Base-by-base conservation (phyloP, 1,139 yeast genomes). In the Scheffersomyces insectosa region DNA sequence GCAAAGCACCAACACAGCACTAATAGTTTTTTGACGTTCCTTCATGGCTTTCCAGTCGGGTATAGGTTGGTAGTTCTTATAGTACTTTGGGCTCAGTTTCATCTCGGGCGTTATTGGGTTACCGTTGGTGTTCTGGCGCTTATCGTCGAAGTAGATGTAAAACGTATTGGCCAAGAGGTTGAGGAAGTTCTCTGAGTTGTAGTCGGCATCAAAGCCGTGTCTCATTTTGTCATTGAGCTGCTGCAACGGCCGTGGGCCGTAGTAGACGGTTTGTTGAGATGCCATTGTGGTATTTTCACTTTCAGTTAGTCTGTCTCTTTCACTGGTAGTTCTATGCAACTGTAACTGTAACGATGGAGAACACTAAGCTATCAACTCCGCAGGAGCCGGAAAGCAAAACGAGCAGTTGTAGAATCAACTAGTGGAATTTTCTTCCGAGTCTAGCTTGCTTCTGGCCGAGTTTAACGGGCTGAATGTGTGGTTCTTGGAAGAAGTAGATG, bases 1-100 rank as follows among this genome's bases (percentile, higher is more conserved):
- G 62, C 99, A 93, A 39, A 93, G 68, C 41, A 93, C 91, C 27
- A 93, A 71, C 11, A 96, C 97, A 0, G 98, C 99, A 46, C 88
- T 83, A n/a, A 91, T 90, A 1, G 99, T 95, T 60, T 91, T 86
- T 59, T 88, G 96, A 35, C 97, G 80, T 55, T 90, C 97, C 50
- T 85, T 83, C 77, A 89, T 87, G 29, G 83, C 79, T 54, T 95
- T 87, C 99, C 99, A 93, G 58, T 93, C 98, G 4, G 82, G 68
- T 5, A 85, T 85, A 3, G 88, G 86, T 57, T 85, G 88, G 60
- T 81, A 83, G 48, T 77, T 79, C 42, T 66, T 68, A 28, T 68
- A 68, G 40, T 76, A 74, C 43, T 68, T 68, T 15, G 75, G 73
- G 20, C 64, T 57, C 31, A 62, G 60, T 54, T 78, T 79, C 70